Evolutionary conservation across 2,329 filamentous ascomycete genomes (phyloP), one percentile per base, ranked within the genome.

Genomic region (Didymellaceae sp.): DNA sequence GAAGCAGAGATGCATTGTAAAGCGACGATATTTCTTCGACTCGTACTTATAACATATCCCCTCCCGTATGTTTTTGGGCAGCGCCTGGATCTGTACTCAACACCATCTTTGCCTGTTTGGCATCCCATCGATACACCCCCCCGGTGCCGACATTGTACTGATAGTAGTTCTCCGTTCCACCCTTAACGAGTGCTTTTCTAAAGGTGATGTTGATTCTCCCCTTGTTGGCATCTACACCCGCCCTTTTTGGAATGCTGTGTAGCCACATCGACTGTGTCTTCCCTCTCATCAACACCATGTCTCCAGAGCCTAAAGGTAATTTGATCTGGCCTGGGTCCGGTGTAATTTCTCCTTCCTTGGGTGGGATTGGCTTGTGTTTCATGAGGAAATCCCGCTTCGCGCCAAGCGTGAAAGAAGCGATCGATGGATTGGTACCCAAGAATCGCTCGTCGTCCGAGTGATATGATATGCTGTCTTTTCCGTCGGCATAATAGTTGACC

Each of bases 371-470:
- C 68, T 92, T 93, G 65, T 90, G 89, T 72, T 90, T 91, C 81
- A 93, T 83, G 11, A 90, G 71, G 62, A 93, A 93, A 60, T 92
- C 89, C 11, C 89, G 78, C 58, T 78, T 81, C 1, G 86, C 86
- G 1, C 90, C 90, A 0, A 93, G 77, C 1, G 86, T 87, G 62
- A 91, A 85, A 0, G 86, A 90, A 1, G 89, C 89, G 45, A 93
- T 92, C 7, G 84, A 82, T 0, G 89, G 89, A 14, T 86, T 75
- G 0, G 74, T 58, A 0, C 89, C 89, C 0, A 93, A 79, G 59
- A 93, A 94, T 5, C 83, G 78, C 75, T 93, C 90, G 63, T 93
- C 89, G 59, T 93, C 90, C 39, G 86, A 89, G 71, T 93, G 89
- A 64, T 88, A 93, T 9, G 86, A 82, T 39, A 93, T 93, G 59